phyloP scores from a whole-genome alignment of 306 rosid species.

The Malus sieversii region DNA sequence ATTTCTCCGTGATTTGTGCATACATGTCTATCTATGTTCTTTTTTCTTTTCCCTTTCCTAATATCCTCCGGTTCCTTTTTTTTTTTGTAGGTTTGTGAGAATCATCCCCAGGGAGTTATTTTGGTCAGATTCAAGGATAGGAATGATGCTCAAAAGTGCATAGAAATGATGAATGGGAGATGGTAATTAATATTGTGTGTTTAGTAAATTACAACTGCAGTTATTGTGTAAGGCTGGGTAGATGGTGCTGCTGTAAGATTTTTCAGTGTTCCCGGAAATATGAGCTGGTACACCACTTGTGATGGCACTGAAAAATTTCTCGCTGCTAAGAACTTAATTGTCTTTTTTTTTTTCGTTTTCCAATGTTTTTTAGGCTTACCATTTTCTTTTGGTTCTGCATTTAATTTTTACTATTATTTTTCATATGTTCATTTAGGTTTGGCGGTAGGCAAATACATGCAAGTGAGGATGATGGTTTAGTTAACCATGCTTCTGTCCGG shows the following conservation, averaged over 20 bases:
- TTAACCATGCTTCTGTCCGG: conserved; percentile 67
- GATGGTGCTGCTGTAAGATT: neutral
- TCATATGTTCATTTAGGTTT: conserved; percentile 45
- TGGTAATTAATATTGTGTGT: conserved; percentile 45
- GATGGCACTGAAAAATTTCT: neutral
- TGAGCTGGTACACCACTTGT: too few relatives aligned
- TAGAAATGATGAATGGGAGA: conserved; percentile 91
- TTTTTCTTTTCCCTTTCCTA: conserved; percentile 6
- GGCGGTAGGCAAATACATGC: conserved; percentile 91
- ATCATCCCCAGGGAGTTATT: conserved; percentile 98
- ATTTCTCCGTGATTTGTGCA: neutral
- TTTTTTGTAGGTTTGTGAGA: conserved; percentile 68
- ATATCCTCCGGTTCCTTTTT: neutral
- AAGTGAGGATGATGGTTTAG: conserved; percentile 70
- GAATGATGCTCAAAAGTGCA: conserved; percentile 89
- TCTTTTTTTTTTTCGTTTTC: too few relatives aligned
- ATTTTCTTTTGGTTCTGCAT: neutral
- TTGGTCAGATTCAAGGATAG: conserved; percentile 82
- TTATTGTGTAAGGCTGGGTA: neutral
- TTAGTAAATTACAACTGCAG: neutral
- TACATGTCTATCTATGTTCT: neutral
- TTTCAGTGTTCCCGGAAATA: neutral
- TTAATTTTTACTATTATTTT: neutral
- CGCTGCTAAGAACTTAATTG: neutral
- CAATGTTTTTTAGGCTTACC: neutral